Evolutionary conservation across 2,329 filamentous ascomycete genomes (phyloP), one percentile per base, ranked within the genome.

Genomic region (Paramyrothecium roridum): DNA sequence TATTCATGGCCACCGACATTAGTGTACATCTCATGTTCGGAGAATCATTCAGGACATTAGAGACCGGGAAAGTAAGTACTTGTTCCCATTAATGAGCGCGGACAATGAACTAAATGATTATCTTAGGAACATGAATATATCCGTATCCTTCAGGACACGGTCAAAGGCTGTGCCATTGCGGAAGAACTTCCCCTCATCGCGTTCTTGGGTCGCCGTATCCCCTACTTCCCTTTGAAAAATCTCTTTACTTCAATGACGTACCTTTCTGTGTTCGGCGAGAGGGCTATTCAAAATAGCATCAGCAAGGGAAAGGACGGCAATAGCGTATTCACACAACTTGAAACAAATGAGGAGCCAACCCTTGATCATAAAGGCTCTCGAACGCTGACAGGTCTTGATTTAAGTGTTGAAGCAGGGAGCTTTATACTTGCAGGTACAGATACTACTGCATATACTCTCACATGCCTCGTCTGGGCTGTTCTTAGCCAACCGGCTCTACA

Each of bases 21-120:
- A 51, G 49, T 30, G 26, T 12, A 7, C 49, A 51, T n/a, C 30
- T 51, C 17, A 51, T 51, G 49, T 51, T 51, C 20, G 49, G 49
- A 40, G 49, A 51, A 17, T 51, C 49, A 20, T 51, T 51, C n/a
- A 10, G 49, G 7, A 51, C 33, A 7, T 22, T 51, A 13, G 49
- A 51, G 19, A 51, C 16, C 8, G 49, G 49, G 19, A 12, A 51
- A 33, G 49, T 51, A 10, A 16, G 49, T 40, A 17, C 12, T 13
- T 3, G 33, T 22, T 21, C 49, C 40, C 19, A n/a, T 16, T 12
- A 16, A 30, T 37, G 33, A n/a, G n/a, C n/a, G 23, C 48, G 8
- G 19, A 20, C 16, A n/a, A 16, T 51, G 17, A 34, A n/a, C 11
- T 51, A 37, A 20, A 8, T 37, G n/a, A 51, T n/a, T 20, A 40